These are phyloP conservation scores for Pseudogymnoascus destructans DNA, from an alignment of 2,329 filamentous ascomycete genomes.

Conservation along the genomic window DNA sequence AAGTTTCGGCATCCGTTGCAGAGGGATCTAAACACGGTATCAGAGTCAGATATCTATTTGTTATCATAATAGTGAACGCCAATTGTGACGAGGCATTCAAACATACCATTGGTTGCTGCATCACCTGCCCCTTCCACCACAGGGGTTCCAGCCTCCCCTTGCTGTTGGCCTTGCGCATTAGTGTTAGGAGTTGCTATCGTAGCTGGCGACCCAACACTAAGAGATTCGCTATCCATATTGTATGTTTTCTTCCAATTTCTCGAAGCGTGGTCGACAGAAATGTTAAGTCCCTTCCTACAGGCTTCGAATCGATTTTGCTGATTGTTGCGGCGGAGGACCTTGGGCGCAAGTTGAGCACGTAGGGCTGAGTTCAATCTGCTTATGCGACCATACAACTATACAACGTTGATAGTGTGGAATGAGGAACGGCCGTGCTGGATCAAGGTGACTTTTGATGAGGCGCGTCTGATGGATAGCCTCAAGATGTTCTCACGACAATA, in stretches of 20 bases:
- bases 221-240: conserved; percentile 45
- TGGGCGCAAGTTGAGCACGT: conserved; percentile 8
- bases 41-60: conserved; percentile 15
- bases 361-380: conserved; percentile 2
- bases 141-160: conserved; percentile 29
- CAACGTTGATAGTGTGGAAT: conserved; percentile 1
- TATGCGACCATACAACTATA: conserved; percentile 7
- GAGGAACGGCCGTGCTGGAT: conserved; percentile 2
- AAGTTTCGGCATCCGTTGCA: conserved; percentile 40
- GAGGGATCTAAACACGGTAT: conserved; percentile 39
- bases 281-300: conserved; percentile 8
- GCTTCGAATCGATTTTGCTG: conserved; percentile 4
- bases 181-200: conserved; percentile 43
- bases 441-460: not conserved
- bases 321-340: not conserved
- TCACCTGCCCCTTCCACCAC: conserved; percentile 26
- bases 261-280: conserved; percentile 24
- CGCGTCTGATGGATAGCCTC: conserved; percentile 8
- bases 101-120: conserved; percentile 41
- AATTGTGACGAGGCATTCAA: conserved; percentile 35
- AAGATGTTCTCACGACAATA: conserved; percentile 6
- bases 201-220: conserved; percentile 44
- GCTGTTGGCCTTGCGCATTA: conserved; percentile 43
- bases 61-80: not conserved
- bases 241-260: conserved; percentile 11